phyloP scores from a whole-genome alignment of 139 green algal species.

The Asterochloris sp. region DNA sequence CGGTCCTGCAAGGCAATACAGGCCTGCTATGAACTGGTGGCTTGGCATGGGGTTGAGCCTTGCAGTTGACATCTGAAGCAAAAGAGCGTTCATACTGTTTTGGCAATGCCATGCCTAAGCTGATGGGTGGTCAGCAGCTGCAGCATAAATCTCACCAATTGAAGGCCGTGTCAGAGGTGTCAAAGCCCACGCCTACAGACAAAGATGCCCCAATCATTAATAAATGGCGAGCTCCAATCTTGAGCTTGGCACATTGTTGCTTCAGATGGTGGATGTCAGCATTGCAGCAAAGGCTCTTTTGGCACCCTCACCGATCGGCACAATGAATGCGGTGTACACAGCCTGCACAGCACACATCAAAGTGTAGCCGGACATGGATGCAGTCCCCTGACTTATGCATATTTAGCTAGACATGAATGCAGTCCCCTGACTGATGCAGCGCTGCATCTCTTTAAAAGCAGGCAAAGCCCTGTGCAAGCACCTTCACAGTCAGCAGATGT shows the following conservation, averaged over 20 bases:
- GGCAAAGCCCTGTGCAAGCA: too few species aligned
- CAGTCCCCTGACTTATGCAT: too few species aligned
- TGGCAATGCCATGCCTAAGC: background rate
- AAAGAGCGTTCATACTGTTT: background rate
- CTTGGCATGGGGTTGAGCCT: background rate
- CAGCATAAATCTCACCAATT: background rate
- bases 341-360: background rate
- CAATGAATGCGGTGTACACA: slow-evolving; percentile 17
- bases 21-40: background rate
- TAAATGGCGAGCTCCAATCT: background rate
- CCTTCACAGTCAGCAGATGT: too few species aligned
- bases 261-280: background rate
- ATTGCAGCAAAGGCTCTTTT: slow-evolving; percentile 2
- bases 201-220: background rate
- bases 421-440: too few species aligned
- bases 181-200: background rate
- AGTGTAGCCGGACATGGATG: too few species aligned
- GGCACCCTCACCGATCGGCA: slow-evolving; percentile 15
- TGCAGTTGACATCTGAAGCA: background rate
- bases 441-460: too few species aligned
- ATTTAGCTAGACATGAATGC: too few species aligned
- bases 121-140: background rate
- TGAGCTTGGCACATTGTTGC: background rate
- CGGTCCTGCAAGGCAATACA: background rate
- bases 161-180: background rate